A percentile compares a stretch with the other conserved stretches of the same genome.
Evolutionary conservation across 116 monocot species (phyloP).

Genomic region (Phalaenopsis hybrid): DNA sequence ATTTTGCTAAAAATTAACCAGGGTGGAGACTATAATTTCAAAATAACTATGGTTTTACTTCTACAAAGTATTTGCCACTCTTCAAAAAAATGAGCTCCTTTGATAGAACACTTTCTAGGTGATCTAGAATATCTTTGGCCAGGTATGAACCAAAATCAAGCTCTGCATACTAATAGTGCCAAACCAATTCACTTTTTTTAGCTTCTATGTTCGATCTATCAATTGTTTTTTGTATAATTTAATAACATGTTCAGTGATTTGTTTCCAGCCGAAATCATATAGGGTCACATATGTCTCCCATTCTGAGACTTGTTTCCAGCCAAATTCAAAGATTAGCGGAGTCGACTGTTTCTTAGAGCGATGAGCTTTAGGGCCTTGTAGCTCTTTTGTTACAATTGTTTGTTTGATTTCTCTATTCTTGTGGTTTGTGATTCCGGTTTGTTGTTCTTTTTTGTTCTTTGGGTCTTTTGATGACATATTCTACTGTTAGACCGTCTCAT

Average conservation of each 20-base stretch:
- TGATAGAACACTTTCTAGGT: constrained; percentile 57
- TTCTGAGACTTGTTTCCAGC: constrained; percentile 33
- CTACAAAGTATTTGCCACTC: constrained; percentile 59
- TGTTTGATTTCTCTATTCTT: too few relatives aligned
- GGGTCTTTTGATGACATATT: too few relatives aligned
- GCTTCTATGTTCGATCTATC: constrained; percentile 65
- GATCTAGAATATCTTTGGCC: constrained; percentile 67
- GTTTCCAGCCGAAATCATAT: constrained; percentile 51
- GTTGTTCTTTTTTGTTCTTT: too few relatives aligned
- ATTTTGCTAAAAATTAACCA: too few relatives aligned
- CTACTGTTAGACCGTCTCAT: too few relatives aligned
- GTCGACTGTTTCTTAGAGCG: too few relatives aligned
- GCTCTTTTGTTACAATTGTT: too few relatives aligned
- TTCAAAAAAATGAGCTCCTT: constrained; percentile 65
- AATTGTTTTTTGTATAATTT: constrained; percentile 54
- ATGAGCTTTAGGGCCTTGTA: too few relatives aligned
- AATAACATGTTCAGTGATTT: constrained; percentile 69
- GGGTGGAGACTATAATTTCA: too few relatives aligned
- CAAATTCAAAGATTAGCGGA: background rate
- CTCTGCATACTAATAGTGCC: constrained; percentile 67
- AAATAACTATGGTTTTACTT: constrained; percentile 67
- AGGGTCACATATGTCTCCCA: constrained; percentile 50
- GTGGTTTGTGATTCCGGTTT: too few relatives aligned
- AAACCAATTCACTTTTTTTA: constrained; percentile 52
- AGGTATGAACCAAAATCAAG: constrained; percentile 69